Percentiles rank a stretch among this genome's conserved stretches.
Evolutionary conservation across 176 grass and related monocot genomes (phyloP).

Genomic region (Lolium perenne): DNA sequence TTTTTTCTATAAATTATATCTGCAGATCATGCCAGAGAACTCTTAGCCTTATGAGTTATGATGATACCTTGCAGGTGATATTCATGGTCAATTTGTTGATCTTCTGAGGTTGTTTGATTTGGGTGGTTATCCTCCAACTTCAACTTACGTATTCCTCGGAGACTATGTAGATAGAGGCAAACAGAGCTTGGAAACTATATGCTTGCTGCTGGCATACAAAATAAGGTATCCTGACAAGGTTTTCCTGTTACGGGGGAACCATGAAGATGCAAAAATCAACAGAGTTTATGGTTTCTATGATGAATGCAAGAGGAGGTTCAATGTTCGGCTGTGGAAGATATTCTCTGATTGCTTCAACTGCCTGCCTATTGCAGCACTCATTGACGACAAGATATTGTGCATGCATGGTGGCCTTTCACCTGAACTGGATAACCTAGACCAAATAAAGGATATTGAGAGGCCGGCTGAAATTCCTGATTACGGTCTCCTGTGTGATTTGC

Average conservation of each 20-base stretch:
- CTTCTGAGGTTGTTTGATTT: slow-evolving; percentile 63
- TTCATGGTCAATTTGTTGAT: slow-evolving; percentile 69
- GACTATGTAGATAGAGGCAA: slow-evolving; percentile 67
- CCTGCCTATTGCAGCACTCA: slow-evolving; percentile 55
- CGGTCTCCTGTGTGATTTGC: slow-evolving; percentile 57
- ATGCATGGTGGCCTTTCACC: slow-evolving; percentile 62
- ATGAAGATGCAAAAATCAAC: slow-evolving; percentile 79
- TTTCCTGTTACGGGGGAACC: slow-evolving; percentile 66
- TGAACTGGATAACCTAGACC: slow-evolving; percentile 50
- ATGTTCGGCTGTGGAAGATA: slow-evolving; percentile 66
- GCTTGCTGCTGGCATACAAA: slow-evolving; percentile 59
- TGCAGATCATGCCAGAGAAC: neutral
- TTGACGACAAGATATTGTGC: slow-evolving; percentile 61
- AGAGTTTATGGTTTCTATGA: slow-evolving; percentile 80
- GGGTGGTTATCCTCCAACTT: slow-evolving; percentile 69
- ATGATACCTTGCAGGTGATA: slow-evolving; percentile 55
- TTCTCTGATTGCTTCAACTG: slow-evolving; percentile 70
- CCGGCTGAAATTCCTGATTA: slow-evolving; percentile 63
- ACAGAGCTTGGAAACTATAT: slow-evolving; percentile 62
- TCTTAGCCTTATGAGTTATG: neutral
- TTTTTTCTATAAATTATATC: neutral
- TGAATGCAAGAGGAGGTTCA: slow-evolving; percentile 76
- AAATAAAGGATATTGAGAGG: slow-evolving; percentile 59
- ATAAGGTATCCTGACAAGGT: slow-evolving; percentile 67
- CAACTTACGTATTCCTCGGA: slow-evolving; percentile 64